Base-by-base conservation (phyloP, 306 rosid species). In the Begonia loranthoides region DNA sequence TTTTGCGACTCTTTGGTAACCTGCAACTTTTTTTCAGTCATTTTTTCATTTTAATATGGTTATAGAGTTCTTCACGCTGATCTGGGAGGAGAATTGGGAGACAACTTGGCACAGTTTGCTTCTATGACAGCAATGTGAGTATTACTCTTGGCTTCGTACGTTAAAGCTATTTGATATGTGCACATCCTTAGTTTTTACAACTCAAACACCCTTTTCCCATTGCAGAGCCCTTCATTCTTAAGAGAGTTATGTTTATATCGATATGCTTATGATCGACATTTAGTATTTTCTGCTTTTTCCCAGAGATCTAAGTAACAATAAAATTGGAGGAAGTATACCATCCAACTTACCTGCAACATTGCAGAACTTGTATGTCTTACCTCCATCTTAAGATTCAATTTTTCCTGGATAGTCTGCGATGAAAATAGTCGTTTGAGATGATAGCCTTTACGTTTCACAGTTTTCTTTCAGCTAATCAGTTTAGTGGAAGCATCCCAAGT, bases 251-350 rank as follows among this genome's bases (percentile, higher is more conserved):
- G 3, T 43, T 11, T 43, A 28, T 49, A 54, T 36, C 12, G 54
- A 43, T 58, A 34, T 38, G 33, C 13, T 59, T 4, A 17, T 58
- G 33, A 44, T 50, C 64, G 48, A 57, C 28, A 16, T 17, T 51
- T 34, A 54, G 16, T 15, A n/a, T 22, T 55, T 62, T 17, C 59
- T 43, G 41, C 46, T 52, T 66, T 55, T n/a, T 33, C 73, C 68
- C 95, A 89, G 97, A 58, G 73, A 66, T 70, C 77, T 89, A 24
- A 89, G 85, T 87, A 89, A 89, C 80, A 84, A 84, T 64, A 84
- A 69, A 43, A 82, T 84, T 38, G 97, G 97, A 53, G 97, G 97
- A 50, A 77, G 70, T 61, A 84, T 89, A 69, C 95, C 97, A 9
- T 66, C 81, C 51, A 71, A 54, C 76, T 82, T 89, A 72, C 97